These are phyloP conservation scores for Boletus bicolor DNA, from an alignment of 768 basidiomycete species.

Conservation along the genomic window DNA sequence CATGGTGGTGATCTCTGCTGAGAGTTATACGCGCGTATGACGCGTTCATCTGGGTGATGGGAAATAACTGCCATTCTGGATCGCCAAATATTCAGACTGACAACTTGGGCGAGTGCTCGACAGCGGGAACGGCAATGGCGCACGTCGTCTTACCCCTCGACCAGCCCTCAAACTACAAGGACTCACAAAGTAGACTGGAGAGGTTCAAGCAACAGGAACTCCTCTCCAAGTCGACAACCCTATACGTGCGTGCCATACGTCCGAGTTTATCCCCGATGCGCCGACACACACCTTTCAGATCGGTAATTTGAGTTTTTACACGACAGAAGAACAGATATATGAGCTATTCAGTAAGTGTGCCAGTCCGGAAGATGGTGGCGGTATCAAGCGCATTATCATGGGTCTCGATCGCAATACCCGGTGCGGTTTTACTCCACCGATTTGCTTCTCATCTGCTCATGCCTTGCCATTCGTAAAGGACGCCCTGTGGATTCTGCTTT, in stretches of 20 bases:
- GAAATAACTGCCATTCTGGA: constrained; percentile 29
- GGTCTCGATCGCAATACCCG: constrained; percentile 87
- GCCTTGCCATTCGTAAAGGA: constrained; percentile 43
- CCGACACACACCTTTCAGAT: constrained; percentile 45
- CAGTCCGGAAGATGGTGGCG: constrained; percentile 81
- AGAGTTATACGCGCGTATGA: constrained; percentile 19
- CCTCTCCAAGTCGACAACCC: constrained; percentile 80
- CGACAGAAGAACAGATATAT: constrained; percentile 95
- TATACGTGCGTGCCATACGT: constrained; percentile 65
- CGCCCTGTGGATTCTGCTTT: constrained; percentile 93
- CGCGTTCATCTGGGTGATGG: constrained; percentile 29
- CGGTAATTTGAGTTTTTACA: constrained; percentile 92
- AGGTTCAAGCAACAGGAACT: constrained; percentile 74
- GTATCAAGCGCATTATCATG: constrained; percentile 93
- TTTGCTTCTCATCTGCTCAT: constrained; percentile 4
- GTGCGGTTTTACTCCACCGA: constrained; percentile 36
- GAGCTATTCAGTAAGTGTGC: constrained; percentile 91
- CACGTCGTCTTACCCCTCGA: constrained; percentile 84
- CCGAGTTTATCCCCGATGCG: constrained; percentile 18
- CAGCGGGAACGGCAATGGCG: constrained; percentile 53
- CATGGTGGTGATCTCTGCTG: constrained; percentile 46
- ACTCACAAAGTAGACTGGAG: constrained; percentile 83
- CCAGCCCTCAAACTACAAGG: constrained; percentile 96
- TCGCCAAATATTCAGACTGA: background rate
- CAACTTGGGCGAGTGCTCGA: background rate